Base-by-base conservation (phyloP, 352 stramenopile genomes). In the Globisporangium yorkense region DNA sequence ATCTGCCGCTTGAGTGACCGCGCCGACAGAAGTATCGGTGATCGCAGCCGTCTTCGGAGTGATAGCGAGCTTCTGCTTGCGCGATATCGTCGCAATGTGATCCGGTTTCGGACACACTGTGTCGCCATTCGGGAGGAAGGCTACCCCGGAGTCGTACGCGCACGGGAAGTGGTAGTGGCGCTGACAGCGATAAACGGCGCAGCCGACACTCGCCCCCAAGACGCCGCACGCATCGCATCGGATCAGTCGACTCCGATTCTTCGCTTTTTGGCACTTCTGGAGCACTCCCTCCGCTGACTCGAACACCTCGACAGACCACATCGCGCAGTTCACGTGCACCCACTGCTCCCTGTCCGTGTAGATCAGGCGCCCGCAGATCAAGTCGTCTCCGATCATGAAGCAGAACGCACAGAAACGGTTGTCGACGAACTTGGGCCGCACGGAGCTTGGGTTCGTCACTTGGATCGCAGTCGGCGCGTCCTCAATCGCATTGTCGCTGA, bases 131-230 rank as follows among this genome's bases (percentile, higher is more conserved):
- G 75, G 73, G 41, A 92, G 63, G 48, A 94, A 94, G 0, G 77
- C 69, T 10, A 90, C 76, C 4, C 77, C 77, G 46, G 77, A 66
- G 53, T 91, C 89, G 18, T 93, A 72, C 18, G 92, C 92, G 55
- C 95, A 98, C 1, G 84, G 78, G 57, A 98, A 98, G 67, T 99
- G 96, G 52, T 92, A 99, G 61, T 97, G 96, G 39, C 72, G 77
- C 40, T 75, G 77, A 48, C 95, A 98, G 7, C 90, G 87, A 7
- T 74, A 70, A 33, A 92, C 85, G 12, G 68, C 74, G 59, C 96
- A 99, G 9, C 94, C 94, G 15, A 98, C 71, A 5, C 90, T 98
- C 13, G 96, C 95, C 6, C 96, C 96, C 24, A 84, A 72, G 2
- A 94, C 70, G 12, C 84, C 84, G 61, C 96, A 98, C 5, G 80